Percentiles rank a stretch among this genome's conserved stretches.
Conservation (phyloP, 2,329 filamentous ascomycete species). For the Alternaria solani region DNA sequence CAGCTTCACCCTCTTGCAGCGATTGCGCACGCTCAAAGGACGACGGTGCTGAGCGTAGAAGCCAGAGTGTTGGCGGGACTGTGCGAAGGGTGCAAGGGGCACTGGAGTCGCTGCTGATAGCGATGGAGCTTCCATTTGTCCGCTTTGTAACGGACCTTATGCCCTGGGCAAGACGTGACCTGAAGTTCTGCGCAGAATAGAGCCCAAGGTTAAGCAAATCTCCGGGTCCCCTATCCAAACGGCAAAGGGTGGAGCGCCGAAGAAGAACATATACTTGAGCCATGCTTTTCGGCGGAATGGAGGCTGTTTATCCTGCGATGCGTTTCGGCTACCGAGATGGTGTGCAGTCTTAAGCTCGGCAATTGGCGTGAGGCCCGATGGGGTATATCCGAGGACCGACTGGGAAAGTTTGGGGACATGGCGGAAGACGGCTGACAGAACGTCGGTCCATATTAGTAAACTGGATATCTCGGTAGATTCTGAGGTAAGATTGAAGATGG, state of each 20-base stretch:
- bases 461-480: not conserved
- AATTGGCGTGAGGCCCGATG: conserved; percentile 27
- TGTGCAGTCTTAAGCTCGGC: conserved; percentile 40
- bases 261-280: conserved; percentile 22
- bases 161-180: conserved; percentile 44
- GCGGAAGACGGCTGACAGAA: not conserved
- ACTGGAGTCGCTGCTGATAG: conserved; percentile 35
- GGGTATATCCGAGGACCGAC: conserved; percentile 36
- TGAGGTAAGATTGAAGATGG: not conserved
- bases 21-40: conserved; percentile 37
- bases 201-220: conserved; percentile 36
- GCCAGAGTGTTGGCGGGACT: conserved; percentile 26
- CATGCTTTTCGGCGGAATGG: conserved; percentile 32
- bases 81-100: conserved; percentile 29
- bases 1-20: conserved; percentile 46
- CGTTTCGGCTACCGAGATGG: conserved; percentile 24
- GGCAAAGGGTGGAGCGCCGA: conserved; percentile 7
- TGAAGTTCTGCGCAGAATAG: conserved; percentile 50
- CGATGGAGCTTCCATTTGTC: conserved; percentile 48
- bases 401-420: conserved; percentile 11
- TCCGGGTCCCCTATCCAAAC: conserved; percentile 15
- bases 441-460: not conserved
- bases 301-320: conserved; percentile 11
- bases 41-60: conserved; percentile 28
- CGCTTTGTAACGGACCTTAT: conserved; percentile 44